Evolutionary conservation across 495 filamentous ascomycete species (phyloP).

Genomic region (Schizothecium vesticola): DNA sequence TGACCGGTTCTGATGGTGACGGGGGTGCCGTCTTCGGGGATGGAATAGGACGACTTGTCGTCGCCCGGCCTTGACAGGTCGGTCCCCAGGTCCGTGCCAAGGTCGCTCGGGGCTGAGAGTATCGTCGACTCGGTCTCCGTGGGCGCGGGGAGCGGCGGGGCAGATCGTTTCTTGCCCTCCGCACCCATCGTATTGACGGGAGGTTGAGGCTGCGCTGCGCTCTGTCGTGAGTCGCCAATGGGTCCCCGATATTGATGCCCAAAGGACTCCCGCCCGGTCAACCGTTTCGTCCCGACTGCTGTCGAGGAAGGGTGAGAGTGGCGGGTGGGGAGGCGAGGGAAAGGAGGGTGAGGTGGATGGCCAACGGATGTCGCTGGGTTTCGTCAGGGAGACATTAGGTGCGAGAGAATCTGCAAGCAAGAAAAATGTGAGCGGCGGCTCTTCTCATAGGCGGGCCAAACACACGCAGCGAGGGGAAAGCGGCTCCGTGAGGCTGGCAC

Average conservation of each 20-base stretch:
- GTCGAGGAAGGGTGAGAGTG: slow-evolving; percentile 2
- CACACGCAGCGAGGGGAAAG: slow-evolving; percentile 5
- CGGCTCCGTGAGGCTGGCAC: slow-evolving; percentile 15
- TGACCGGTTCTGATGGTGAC: slow-evolving; percentile 79
- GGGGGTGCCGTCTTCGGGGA: slow-evolving; percentile 92
- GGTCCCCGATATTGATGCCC: slow-evolving; percentile 21
- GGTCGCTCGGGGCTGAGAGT: slow-evolving; percentile 53
- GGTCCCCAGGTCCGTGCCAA: slow-evolving; percentile 57
- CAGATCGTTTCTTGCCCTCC: slow-evolving; percentile 51
- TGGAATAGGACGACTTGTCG: slow-evolving; percentile 65
- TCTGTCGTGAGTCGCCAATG: slow-evolving; percentile 20
- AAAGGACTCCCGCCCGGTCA: slow-evolving; percentile 19
- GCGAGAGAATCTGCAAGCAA: slow-evolving; percentile 24
- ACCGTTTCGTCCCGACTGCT: slow-evolving; percentile 16
- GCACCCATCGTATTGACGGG: slow-evolving; percentile 57
- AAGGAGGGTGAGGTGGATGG: slow-evolving; percentile 9
- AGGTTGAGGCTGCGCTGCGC: slow-evolving; percentile 9
- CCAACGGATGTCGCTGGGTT: slow-evolving; percentile 15
- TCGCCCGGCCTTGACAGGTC: slow-evolving; percentile 79
- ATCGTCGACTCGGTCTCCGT: slow-evolving; percentile 69
- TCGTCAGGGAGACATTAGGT: slow-evolving; percentile 28
- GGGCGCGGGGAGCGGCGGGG: slow-evolving; percentile 65
- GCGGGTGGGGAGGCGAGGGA: slow-evolving; percentile 8
- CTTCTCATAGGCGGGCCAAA: slow-evolving; percentile 20
- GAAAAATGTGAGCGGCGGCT: slow-evolving; percentile 23